Evolutionary conservation across 176 grass and related monocot genomes (phyloP).

Genomic region (Zoysia pacifica): DNA sequence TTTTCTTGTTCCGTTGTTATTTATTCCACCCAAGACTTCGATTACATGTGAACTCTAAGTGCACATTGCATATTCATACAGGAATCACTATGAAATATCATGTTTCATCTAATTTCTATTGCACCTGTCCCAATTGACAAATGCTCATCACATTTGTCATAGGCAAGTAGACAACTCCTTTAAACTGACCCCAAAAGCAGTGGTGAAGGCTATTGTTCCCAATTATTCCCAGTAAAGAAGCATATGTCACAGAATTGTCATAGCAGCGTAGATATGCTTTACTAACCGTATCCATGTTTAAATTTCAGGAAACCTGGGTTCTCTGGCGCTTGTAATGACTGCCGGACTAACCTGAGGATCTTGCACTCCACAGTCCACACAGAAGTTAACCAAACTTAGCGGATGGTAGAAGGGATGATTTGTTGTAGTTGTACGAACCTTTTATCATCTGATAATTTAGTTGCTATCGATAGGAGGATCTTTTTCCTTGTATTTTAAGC

Average conservation of each 20-base stretch:
- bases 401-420: neutral
- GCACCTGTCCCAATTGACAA: neutral
- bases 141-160: constrained; percentile 3
- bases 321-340: constrained; percentile 34
- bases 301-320: constrained; percentile 41
- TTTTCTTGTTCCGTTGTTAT: neutral
- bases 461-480: constrained; percentile 5
- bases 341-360: constrained; percentile 37
- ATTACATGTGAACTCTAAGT: neutral
- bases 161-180: neutral
- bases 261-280: constrained; percentile 6
- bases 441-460: constrained; percentile 26
- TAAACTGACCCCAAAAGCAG: constrained; percentile 9
- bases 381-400: constrained; percentile 14
- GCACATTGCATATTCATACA: neutral
- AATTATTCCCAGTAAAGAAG: neutral
- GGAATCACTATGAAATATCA: constrained; percentile 5
- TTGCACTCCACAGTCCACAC: constrained; percentile 10
- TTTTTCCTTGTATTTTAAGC: constrained; percentile 12
- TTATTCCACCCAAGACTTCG: neutral
- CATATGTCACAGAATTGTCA: neutral
- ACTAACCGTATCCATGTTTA: neutral
- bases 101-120: neutral
- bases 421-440: neutral
- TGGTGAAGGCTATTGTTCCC: neutral